Percentiles rank a stretch among this genome's conserved stretches.
phyloP scores from a whole-genome alignment of 2,329 filamentous ascomycete genomes.

The Ophiosphaerella narmari region DNA sequence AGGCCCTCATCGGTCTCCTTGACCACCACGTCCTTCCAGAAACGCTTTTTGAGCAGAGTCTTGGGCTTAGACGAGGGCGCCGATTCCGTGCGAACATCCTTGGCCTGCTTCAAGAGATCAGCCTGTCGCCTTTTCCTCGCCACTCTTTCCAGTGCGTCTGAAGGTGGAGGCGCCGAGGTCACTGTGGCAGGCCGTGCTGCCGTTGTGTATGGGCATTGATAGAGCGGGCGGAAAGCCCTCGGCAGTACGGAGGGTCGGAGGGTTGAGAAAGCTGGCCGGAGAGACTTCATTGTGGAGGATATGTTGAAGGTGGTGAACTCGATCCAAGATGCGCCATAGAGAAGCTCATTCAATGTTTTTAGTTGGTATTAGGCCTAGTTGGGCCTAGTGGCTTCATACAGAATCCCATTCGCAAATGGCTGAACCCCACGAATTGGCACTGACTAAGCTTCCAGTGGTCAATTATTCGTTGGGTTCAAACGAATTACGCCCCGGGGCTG shows the following conservation, averaged over 20 bases:
- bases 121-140: slow-evolving; percentile 57
- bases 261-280: slow-evolving; percentile 33
- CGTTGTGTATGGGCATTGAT: slow-evolving; percentile 51
- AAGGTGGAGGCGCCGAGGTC: slow-evolving; percentile 56
- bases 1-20: slow-evolving; percentile 54
- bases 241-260: slow-evolving; percentile 22
- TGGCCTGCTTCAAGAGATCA: slow-evolving; percentile 53
- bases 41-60: slow-evolving; percentile 68
- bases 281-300: slow-evolving; percentile 29
- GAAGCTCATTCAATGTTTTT: neutral
- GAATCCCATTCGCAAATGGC: no score
- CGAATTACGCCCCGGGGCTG: no score
- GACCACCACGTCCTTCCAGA: slow-evolving; percentile 86
- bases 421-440: no score
- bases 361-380: no score
- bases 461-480: no score
- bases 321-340: neutral
- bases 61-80: slow-evolving; percentile 48
- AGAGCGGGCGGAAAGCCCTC: slow-evolving; percentile 25
- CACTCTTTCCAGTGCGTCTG: slow-evolving; percentile 54
- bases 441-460: no score
- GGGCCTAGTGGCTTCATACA: no score
- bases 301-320: neutral
- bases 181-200: slow-evolving; percentile 54
- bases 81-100: slow-evolving; percentile 47